phyloP scores from a whole-genome alignment of 352 stramenopile species.

The Pythium phragmiticola region DNA sequence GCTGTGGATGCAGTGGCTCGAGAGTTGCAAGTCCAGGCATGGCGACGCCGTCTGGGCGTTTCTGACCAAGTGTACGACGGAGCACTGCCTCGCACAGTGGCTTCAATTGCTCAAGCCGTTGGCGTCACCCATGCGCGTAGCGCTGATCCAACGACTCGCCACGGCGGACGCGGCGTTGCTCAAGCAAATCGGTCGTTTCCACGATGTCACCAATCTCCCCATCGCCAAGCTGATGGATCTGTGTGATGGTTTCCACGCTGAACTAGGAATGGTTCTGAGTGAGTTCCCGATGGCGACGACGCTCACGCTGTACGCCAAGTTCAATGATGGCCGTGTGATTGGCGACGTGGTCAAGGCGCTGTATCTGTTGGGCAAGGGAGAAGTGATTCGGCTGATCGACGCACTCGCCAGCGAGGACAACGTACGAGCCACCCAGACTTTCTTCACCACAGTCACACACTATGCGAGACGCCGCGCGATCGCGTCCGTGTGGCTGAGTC shows the following conservation, averaged over 20 bases:
- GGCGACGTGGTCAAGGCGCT: conserved; percentile 35
- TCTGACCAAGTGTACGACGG: conserved; percentile 37
- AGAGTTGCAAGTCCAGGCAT: conserved; percentile 17
- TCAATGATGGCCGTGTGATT: conserved; percentile 49
- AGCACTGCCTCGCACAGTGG: conserved; percentile 52
- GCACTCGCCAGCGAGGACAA: conserved; percentile 36
- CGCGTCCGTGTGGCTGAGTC: conserved; percentile 41
- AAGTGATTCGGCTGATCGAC: conserved; percentile 50
- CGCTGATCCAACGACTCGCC: conserved; percentile 31
- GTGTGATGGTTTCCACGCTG: conserved; percentile 26
- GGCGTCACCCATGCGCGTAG: conserved; percentile 27
- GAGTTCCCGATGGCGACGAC: conserved; percentile 56
- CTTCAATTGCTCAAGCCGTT: conserved; percentile 41
- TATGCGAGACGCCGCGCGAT: conserved; percentile 38
- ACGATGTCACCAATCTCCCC: conserved; percentile 42
- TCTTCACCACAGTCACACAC: conserved; percentile 38
- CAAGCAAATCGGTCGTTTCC: conserved; percentile 57
- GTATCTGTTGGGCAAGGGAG: conserved; percentile 38
- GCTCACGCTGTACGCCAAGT: conserved; percentile 50
- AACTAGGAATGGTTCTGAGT: conserved; percentile 37
- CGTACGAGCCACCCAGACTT: conserved; percentile 30
- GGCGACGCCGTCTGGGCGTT: conserved; percentile 33
- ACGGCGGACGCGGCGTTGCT: conserved; percentile 32
- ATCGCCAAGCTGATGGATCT: conserved; percentile 44
- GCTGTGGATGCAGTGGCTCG: conserved; percentile 56